Conservation (phyloP, 441 rosid genomes). For the Jatropha podagrica region DNA sequence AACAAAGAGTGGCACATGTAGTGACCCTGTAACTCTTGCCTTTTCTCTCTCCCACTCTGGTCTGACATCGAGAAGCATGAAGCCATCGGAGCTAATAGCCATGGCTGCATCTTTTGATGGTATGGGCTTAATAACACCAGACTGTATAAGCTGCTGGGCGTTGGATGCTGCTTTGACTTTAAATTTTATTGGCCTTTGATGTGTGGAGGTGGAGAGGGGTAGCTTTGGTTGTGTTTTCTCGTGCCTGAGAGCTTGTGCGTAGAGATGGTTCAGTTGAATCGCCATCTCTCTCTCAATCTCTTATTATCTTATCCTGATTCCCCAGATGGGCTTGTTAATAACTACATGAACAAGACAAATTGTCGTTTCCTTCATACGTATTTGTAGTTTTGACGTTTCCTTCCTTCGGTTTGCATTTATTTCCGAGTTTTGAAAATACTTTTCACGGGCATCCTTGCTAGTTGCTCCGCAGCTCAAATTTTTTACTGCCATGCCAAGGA, state of each 20-base stretch:
- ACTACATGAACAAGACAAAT: background rate
- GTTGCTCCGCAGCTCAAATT: too few species aligned
- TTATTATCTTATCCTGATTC: conserved; percentile 27
- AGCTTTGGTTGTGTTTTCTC: conserved; percentile 13
- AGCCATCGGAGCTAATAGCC: conserved; percentile 54
- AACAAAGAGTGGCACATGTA: conserved; percentile 78
- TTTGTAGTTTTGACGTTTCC: background rate
- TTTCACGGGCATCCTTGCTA: background rate
- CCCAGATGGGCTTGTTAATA: background rate
- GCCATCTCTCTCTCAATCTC: conserved; percentile 29
- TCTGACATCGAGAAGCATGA: conserved; percentile 66
- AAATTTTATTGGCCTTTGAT: conserved; percentile 20
- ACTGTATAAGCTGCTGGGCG: conserved; percentile 54
- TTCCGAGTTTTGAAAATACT: background rate
- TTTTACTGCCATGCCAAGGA: too few species aligned
- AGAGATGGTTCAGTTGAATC: conserved; percentile 36
- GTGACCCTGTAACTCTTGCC: conserved; percentile 70
- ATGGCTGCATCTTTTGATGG: conserved; percentile 56
- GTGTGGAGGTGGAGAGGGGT: conserved; percentile 3
- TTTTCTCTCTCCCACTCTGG: conserved; percentile 84
- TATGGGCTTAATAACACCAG: conserved; percentile 62
- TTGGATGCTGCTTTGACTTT: conserved; percentile 30
- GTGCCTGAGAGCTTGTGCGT: conserved; percentile 22
- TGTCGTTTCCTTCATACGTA: background rate
- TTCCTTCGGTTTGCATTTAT: background rate